Percentiles rank a stretch among this genome's conserved stretches.
Conservation (phyloP, 441 rosid genomes). For the Euphorbia corollata region DNA sequence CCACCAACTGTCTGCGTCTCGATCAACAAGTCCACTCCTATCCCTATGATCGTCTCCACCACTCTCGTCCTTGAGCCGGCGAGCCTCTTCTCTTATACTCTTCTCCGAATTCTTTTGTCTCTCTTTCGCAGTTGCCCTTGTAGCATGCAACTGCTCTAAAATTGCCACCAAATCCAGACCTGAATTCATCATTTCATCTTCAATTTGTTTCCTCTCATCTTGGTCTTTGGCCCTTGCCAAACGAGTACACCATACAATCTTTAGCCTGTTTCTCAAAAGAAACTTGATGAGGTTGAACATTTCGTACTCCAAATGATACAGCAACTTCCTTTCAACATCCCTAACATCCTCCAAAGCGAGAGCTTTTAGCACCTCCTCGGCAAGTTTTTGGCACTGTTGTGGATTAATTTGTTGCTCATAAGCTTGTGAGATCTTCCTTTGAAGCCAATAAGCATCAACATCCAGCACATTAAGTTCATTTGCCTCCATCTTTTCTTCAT, state of each 20-base stretch:
- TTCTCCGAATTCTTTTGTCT: conserved; percentile 85
- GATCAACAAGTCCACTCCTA: conserved; percentile 49
- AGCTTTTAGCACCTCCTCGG: conserved; percentile 82
- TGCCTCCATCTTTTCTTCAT: conserved; percentile 60
- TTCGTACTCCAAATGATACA: conserved; percentile 53
- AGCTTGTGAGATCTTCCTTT: conserved; percentile 83
- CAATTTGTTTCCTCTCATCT: conserved; percentile 69
- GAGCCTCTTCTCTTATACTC: conserved; percentile 92
- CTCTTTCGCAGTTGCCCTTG: conserved; percentile 88
- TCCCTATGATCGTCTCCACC: conserved; percentile 59
- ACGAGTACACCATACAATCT: conserved; percentile 92
- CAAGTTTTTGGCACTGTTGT: conserved; percentile 72
- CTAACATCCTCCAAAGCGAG: conserved; percentile 74
- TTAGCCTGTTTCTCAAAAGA: conserved; percentile 58
- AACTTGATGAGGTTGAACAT: conserved; percentile 67
- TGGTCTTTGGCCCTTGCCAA: conserved; percentile 85
- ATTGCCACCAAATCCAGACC: conserved; percentile 67
- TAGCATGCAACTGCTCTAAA: conserved; percentile 86
- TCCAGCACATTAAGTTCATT: conserved; percentile 83
- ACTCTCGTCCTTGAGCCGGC: conserved; percentile 70
- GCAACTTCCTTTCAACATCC: conserved; percentile 67
- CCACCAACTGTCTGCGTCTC: conserved; percentile 74
- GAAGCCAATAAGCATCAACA: conserved; percentile 95
- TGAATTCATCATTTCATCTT: conserved; percentile 67
- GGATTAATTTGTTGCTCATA: conserved; percentile 77